Base-by-base conservation (phyloP, 345 rosid species). In the Arabis alpina region DNA sequence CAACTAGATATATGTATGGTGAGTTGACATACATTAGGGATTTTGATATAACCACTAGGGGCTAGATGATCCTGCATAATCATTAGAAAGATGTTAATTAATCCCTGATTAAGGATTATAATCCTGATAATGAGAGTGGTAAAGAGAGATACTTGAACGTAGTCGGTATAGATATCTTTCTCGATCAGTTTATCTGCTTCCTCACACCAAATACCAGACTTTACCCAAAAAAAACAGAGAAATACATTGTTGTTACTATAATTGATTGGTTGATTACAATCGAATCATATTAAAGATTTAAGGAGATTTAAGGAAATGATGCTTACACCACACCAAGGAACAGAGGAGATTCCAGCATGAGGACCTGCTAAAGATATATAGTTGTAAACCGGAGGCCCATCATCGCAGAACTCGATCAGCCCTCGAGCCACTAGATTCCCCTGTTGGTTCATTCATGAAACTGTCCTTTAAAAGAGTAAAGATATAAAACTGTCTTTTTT, bases 311-410 rank as follows among this genome's bases (percentile, higher is more conserved):
- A n/a, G n/a, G 19, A 10, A 34, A 13, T 28, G 27, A 37, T 2
- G 1, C 95, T 85, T 84, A 91, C 99, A 71, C 92, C 96, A 67
- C 97, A 93, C 56, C 85, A 80, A 83, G 99, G 97, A 69, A 93
- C 91, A 66, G 97, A 89, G 68, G 99, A 95, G 48, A 93, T 82
- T 23, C 99, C 99, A 76, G 99, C 97, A 78, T 94, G 96, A 65
- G 97, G 99, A 66, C 98, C 99, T 51, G 80, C 99, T 55, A 94
- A 77, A 24, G 99, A 91, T 74, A 94, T 71, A 59, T 81, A 91
- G 77, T 91, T 94, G 76, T 79, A 79, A 32, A 94, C 90, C 12
- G 82, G 90, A 59, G 97, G 97, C 25, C 84, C 90, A 49, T 80
- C 95, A 2, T 89, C 87, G 49, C 99, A 94, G 68, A 86, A 86